These are phyloP conservation scores for Hyaloscypha bicolor DNA, from an alignment of 495 filamentous ascomycete genomes.

Conservation along the genomic window DNA sequence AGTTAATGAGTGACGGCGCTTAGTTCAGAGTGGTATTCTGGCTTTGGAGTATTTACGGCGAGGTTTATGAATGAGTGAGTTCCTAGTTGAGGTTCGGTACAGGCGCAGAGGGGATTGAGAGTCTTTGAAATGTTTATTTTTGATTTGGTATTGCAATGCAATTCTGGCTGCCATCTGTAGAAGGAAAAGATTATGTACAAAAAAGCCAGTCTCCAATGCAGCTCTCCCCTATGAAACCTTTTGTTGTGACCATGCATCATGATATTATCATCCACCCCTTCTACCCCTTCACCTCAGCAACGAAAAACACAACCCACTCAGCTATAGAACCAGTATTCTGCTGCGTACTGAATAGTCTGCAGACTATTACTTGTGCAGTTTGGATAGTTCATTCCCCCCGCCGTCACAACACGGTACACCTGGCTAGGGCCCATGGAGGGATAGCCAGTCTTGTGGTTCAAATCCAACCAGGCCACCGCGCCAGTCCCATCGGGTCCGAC, in stretches of 20 bases:
- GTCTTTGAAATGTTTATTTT: too few relatives aligned
- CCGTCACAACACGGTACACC: conserved; percentile 70
- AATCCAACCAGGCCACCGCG: conserved; percentile 67
- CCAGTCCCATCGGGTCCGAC: conserved; percentile 45
- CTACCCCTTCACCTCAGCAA: background rate
- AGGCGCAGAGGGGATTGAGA: too few relatives aligned
- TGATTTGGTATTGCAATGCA: background rate
- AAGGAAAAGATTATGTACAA: conserved; percentile 5
- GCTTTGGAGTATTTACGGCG: too few relatives aligned
- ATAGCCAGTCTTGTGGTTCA: conserved; percentile 47
- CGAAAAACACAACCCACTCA: background rate
- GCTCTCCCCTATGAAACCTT: background rate
- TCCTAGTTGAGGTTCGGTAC: too few relatives aligned
- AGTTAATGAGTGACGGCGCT: too few relatives aligned
- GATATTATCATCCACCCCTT: background rate
- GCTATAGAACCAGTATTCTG: conserved; percentile 73
- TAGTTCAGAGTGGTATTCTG: too few relatives aligned
- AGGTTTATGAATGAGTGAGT: too few relatives aligned
- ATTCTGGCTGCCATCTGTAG: background rate
- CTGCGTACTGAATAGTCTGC: conserved; percentile 62
- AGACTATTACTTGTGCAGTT: conserved; percentile 45
- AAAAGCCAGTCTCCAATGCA: background rate
- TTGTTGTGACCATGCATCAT: background rate
- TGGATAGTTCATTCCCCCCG: conserved; percentile 57
- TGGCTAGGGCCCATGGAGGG: conserved; percentile 49